Evolutionary conservation across 306 rosid genomes (phyloP).

Genomic region (Herpetospermum pedunculosum): DNA sequence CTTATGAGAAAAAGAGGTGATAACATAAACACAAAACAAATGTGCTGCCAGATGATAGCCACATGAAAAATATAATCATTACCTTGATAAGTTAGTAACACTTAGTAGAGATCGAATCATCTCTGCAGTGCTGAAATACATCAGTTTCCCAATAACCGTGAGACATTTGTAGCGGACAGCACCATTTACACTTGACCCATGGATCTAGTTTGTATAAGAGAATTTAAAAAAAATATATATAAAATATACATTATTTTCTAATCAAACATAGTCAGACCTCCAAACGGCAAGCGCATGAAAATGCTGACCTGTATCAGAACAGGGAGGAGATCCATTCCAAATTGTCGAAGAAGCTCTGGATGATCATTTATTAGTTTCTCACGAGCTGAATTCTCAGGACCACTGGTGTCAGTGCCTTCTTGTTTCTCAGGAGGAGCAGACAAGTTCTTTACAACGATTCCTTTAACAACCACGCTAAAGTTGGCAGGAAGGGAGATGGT

Average conservation of each 20-base stretch:
- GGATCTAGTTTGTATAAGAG: conserved; percentile 38
- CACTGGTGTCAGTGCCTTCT: conserved; percentile 55
- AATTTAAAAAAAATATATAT: neutral
- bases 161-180: conserved; percentile 91
- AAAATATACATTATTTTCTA: neutral
- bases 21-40: neutral
- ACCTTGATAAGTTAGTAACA: conserved; percentile 81
- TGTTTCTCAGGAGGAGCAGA: conserved; percentile 56
- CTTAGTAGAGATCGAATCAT: conserved; percentile 74
- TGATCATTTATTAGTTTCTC: conserved; percentile 79
- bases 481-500: conserved; percentile 62
- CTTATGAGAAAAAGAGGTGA: neutral
- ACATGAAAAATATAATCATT: conserved; percentile 5
- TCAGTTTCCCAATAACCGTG: conserved; percentile 74
- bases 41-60: neutral
- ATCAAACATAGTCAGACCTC: neutral
- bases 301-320: conserved; percentile 61
- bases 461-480: conserved; percentile 55
- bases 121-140: conserved; percentile 83
- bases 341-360: conserved; percentile 79
- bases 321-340: conserved; percentile 88
- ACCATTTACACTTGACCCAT: conserved; percentile 90
- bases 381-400: conserved; percentile 60
- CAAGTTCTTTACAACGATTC: conserved; percentile 46
- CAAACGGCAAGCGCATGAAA: conserved; percentile 9